phyloP scores from a whole-genome alignment of 2,329 filamentous ascomycete species.

The Pseudopithomyces maydicus region DNA sequence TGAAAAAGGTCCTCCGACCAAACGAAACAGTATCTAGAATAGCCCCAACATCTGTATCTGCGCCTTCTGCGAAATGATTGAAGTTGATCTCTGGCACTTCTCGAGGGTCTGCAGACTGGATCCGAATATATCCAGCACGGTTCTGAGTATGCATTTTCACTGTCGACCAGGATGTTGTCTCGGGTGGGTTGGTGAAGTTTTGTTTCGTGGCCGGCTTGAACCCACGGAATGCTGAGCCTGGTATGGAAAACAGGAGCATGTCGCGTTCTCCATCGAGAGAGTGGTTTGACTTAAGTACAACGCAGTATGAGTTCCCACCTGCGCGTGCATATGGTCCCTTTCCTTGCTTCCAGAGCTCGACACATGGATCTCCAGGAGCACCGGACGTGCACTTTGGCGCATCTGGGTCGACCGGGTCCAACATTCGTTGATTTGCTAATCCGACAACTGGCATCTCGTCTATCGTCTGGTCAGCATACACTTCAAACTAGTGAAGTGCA shows the following conservation, averaged over 20 bases:
- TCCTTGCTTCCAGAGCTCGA: conserved; percentile 23
- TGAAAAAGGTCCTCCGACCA: neutral
- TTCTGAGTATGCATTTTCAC: conserved; percentile 66
- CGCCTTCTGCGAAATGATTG: conserved; percentile 12
- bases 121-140: conserved; percentile 60
- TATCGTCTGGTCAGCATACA: too few species aligned
- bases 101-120: conserved; percentile 63
- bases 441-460: conserved; percentile 59
- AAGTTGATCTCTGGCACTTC: conserved; percentile 61
- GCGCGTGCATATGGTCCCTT: conserved; percentile 45
- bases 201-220: conserved; percentile 40
- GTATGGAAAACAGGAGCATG: conserved; percentile 55
- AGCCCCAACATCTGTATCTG: conserved; percentile 12
- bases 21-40: conserved; percentile 15
- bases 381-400: conserved; percentile 23
- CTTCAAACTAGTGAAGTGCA: too few species aligned
- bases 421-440: conserved; percentile 10
- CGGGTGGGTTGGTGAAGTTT: conserved; percentile 37
- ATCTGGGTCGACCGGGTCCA: conserved; percentile 5
- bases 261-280: conserved; percentile 55
- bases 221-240: conserved; percentile 52
- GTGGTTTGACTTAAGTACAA: conserved; percentile 48
- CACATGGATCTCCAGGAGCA: conserved; percentile 22
- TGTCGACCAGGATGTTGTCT: conserved; percentile 47
- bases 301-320: conserved; percentile 56